Base-by-base conservation (phyloP, 345 rosid genomes). In the Bruguiera gymnorhiza region DNA sequence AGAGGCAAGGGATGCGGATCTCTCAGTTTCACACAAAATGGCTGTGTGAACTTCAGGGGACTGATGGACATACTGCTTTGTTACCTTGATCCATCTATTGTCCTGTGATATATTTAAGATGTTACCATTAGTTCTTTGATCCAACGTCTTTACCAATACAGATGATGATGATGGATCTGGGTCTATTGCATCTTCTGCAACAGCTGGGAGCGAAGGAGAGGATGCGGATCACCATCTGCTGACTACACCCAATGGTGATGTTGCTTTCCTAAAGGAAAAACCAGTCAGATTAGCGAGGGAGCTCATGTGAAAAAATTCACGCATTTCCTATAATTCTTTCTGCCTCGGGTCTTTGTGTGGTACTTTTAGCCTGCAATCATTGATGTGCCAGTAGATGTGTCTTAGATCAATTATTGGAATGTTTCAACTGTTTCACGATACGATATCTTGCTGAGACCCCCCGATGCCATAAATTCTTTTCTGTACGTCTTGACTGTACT, bases 211-310 rank as follows among this genome's bases (percentile, higher is more conserved):
- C n/a, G 94, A 84, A 72, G 96, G 78, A 73, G 93, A 84, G 78
- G 91, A 79, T 65, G 74, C 84, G 73, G 81, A 83, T 81, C 91
- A 87, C 65, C 92, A 84, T 80, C 85, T 92, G 75, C 84, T 92
- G 68, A 78, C 85, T 36, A 43, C 71, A 58, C 83, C 85, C 8
- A 86, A 87, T 67, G 84, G 88, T 57, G 90, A 91, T 50, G 64
- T 88, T 75, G 88, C 83, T 65, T 87, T 87, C 73, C 73, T 88
- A 68, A 77, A 80, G 78, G 92, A 89, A 69, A 87, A 84, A 79
- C 87, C 93, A 16, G 81, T 85, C 70, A 82, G 84, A 76, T 78
- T 90, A 76, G 85, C 97, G 31, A 87, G 81, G 79, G 92, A 87
- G 70, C 79, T 64, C 55, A 27, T 80, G 63, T 84, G 69, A 67